Evolutionary conservation across 2,329 filamentous ascomycete genomes (phyloP).

Genomic region (Trichoderma endophyticum): DNA sequence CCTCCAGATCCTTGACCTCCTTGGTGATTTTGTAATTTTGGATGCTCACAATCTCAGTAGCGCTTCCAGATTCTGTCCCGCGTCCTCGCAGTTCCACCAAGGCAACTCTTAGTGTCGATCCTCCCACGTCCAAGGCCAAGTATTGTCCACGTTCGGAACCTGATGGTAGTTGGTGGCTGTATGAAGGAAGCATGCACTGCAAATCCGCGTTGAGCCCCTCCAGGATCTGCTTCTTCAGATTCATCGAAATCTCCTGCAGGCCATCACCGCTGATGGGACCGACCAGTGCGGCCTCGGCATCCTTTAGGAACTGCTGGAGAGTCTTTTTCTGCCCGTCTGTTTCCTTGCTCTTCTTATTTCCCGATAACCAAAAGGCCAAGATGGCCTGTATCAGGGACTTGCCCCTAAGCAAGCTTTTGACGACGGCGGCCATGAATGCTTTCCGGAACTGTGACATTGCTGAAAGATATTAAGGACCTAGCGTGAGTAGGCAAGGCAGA

Average conservation of each 20-base stretch:
- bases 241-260: constrained; percentile 45
- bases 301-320: constrained; percentile 52
- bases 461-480: constrained; percentile 51
- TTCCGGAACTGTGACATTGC: constrained; percentile 57
- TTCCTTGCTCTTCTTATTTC: constrained; percentile 30
- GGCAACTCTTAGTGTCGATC: constrained; percentile 64
- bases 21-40: constrained; percentile 55
- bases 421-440: constrained; percentile 50
- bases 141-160: constrained; percentile 58
- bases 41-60: constrained; percentile 53
- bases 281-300: constrained; percentile 53
- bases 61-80: constrained; percentile 34
- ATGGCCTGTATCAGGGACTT: constrained; percentile 58
- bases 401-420: constrained; percentile 57
- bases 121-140: constrained; percentile 65
- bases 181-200: constrained; percentile 63
- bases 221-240: constrained; percentile 54
- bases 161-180: constrained; percentile 61
- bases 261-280: constrained; percentile 45
- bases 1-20: constrained; percentile 54
- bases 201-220: constrained; percentile 50
- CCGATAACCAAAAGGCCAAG: constrained; percentile 49
- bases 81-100: constrained; percentile 57
- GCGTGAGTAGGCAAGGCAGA: constrained; percentile 27
- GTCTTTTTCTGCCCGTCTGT: constrained; percentile 27